A percentile compares a stretch with the other conserved stretches of the same genome.
These are phyloP conservation scores for Bullera alba DNA, from an alignment of 768 basidiomycete genomes.

Conservation along the genomic window DNA sequence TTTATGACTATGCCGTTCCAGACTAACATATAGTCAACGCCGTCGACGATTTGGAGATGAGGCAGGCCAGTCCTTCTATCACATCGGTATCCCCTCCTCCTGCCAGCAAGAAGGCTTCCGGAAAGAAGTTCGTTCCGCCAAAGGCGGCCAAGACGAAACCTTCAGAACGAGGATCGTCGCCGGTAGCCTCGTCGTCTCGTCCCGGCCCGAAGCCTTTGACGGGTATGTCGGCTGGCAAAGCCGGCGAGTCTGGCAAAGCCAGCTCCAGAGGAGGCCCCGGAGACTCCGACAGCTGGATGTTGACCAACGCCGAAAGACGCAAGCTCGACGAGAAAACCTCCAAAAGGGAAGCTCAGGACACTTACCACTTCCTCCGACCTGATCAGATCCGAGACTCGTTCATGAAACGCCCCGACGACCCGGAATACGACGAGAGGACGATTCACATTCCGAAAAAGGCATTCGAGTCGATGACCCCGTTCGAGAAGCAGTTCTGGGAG, in stretches of 20 bases:
- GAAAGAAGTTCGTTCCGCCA: constrained; percentile 17
- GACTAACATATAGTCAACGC: constrained; percentile 18
- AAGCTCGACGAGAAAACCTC: constrained; percentile 69
- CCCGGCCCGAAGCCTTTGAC: constrained; percentile 28
- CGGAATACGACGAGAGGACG: constrained; percentile 84
- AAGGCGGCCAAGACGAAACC: constrained; percentile 9
- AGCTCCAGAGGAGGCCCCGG: constrained; percentile 2
- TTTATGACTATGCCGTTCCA: background rate
- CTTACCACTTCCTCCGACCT: constrained; percentile 67
- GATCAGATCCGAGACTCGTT: constrained; percentile 65
- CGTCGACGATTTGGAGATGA: constrained; percentile 33
- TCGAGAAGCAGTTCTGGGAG: constrained; percentile 73
- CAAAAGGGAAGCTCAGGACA: constrained; percentile 70
- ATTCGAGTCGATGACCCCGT: constrained; percentile 81
- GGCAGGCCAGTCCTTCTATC: constrained; percentile 8
- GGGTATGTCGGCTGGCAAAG: no score
- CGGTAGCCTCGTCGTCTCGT: constrained; percentile 8
- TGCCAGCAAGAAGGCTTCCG: constrained; percentile 9
- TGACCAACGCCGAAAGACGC: constrained; percentile 72
- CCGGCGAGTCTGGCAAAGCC: background rate
- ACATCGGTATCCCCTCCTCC: constrained; percentile 6
- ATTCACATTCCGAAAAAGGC: constrained; percentile 67
- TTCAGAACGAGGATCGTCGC: constrained; percentile 2
- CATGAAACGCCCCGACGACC: constrained; percentile 65
- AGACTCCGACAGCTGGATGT: constrained; percentile 51